These are phyloP conservation scores for Lactarius deliciosus DNA, from an alignment of 768 basidiomycete genomes.

Conservation along the genomic window DNA sequence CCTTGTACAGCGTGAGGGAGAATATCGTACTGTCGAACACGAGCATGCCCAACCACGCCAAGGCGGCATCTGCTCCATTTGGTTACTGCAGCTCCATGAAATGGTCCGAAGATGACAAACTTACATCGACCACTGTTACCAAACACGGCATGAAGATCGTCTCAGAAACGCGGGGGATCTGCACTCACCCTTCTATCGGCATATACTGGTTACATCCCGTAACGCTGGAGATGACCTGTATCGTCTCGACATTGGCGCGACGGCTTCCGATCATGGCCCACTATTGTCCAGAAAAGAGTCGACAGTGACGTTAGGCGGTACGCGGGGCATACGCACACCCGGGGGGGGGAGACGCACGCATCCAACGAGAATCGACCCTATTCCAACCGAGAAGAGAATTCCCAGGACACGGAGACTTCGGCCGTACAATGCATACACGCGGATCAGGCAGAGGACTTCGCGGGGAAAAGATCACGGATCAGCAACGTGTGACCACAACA, in stretches of 20 bases:
- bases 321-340: neutral
- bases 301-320: neutral
- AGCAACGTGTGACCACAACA: neutral
- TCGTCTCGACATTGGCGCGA: neutral
- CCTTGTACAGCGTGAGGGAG: slow-evolving; percentile 20
- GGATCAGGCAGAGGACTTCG: slow-evolving; percentile 6
- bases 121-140: slow-evolving; percentile 14
- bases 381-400: neutral
- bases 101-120: neutral
- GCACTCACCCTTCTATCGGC: slow-evolving; percentile 12
- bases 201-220: slow-evolving; percentile 14
- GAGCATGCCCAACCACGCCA: slow-evolving; percentile 18
- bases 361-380: neutral
- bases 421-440: slow-evolving; percentile 18
- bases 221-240: slow-evolving; percentile 9
- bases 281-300: neutral
- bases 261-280: neutral
- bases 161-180: neutral
- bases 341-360: neutral
- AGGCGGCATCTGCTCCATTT: slow-evolving; percentile 8
- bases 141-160: neutral
- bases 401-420: slow-evolving; percentile 9
- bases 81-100: neutral
- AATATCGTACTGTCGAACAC: slow-evolving; percentile 18
- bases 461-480: neutral